A percentile compares a stretch with the other conserved stretches of the same genome.
Evolutionary conservation across 1,284 basidiomycete genomes (phyloP).

Genomic region (Acaromyces ingoldii): DNA sequence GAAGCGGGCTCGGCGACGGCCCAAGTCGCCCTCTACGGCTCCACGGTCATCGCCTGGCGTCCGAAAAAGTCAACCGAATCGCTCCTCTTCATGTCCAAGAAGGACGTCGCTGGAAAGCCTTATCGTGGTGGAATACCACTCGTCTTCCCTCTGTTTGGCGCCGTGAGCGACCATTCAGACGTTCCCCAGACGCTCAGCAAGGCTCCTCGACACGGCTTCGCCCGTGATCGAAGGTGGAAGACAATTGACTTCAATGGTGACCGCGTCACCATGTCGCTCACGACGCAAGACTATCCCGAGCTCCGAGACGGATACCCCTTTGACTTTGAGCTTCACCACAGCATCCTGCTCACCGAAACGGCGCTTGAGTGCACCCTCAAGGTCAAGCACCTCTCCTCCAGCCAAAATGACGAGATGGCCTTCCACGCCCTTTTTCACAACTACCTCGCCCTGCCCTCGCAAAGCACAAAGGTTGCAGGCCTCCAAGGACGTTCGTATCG

Average conservation of each 20-base stretch:
- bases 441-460: slow-evolving; percentile 41
- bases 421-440: slow-evolving; percentile 54
- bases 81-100: not conserved
- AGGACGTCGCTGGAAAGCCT: slow-evolving; percentile 11
- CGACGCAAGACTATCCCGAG: slow-evolving; percentile 18
- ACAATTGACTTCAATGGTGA: slow-evolving; percentile 15
- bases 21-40: slow-evolving; percentile 34
- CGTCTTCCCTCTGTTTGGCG: slow-evolving; percentile 42
- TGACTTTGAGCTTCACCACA: slow-evolving; percentile 22
- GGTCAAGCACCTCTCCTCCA: slow-evolving; percentile 31
- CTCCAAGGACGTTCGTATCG: slow-evolving; percentile 25
- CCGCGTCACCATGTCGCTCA: slow-evolving; percentile 24
- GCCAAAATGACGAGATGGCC: slow-evolving; percentile 22
- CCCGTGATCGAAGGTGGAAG: slow-evolving; percentile 27
- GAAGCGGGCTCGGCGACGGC: slow-evolving; percentile 7
- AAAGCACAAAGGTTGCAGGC: slow-evolving; percentile 24
- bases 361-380: slow-evolving; percentile 39
- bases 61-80: not conserved
- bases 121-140: slow-evolving; percentile 39
- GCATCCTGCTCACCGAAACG: slow-evolving; percentile 22
- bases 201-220: slow-evolving; percentile 37
- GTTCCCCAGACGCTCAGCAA: slow-evolving; percentile 19
- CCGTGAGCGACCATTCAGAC: slow-evolving; percentile 26
- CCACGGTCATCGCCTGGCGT: slow-evolving; percentile 39
- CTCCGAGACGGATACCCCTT: slow-evolving; percentile 21